phyloP scores from a whole-genome alignment of 2,329 filamentous ascomycete genomes.

The Cercospora sp. region DNA sequence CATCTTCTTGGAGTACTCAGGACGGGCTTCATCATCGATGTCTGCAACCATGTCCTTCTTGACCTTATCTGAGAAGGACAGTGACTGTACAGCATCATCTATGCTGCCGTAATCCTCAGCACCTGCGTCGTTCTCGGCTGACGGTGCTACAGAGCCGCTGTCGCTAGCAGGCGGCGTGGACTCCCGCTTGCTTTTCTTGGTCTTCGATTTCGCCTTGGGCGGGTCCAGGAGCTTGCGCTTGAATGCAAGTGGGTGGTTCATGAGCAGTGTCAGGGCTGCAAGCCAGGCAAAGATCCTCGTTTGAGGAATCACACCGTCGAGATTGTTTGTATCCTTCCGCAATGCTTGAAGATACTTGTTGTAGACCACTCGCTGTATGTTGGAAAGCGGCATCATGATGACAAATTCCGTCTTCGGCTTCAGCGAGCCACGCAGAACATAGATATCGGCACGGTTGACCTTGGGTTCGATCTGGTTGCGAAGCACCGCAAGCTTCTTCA shows the following conservation, averaged over 20 bases:
- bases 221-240: constrained; percentile 50
- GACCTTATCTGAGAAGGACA: constrained; percentile 41
- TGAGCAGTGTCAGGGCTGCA: constrained; percentile 54
- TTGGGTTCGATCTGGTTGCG: constrained; percentile 74
- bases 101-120: constrained; percentile 25
- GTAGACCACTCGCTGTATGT: constrained; percentile 66
- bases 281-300: constrained; percentile 56
- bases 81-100: constrained; percentile 36
- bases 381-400: constrained; percentile 69
- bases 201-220: constrained; percentile 27
- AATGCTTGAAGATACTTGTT: constrained; percentile 50
- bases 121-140: constrained; percentile 22
- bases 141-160: constrained; percentile 19
- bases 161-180: constrained; percentile 16
- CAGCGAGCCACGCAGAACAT: constrained; percentile 64
- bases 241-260: constrained; percentile 60
- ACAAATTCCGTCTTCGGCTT: constrained; percentile 80
- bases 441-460: constrained; percentile 72
- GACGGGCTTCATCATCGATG: constrained; percentile 44
- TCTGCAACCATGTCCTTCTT: constrained; percentile 40
- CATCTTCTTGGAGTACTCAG: constrained; percentile 66
- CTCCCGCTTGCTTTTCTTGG: constrained; percentile 11
- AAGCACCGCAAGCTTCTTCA: constrained; percentile 69
- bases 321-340: constrained; percentile 39
- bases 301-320: neutral